A percentile compares a stretch with the other conserved stretches of the same genome.
These are phyloP conservation scores for Avena atlantica DNA, from an alignment of 176 grass and related monocot genomes.

Conservation along the genomic window DNA sequence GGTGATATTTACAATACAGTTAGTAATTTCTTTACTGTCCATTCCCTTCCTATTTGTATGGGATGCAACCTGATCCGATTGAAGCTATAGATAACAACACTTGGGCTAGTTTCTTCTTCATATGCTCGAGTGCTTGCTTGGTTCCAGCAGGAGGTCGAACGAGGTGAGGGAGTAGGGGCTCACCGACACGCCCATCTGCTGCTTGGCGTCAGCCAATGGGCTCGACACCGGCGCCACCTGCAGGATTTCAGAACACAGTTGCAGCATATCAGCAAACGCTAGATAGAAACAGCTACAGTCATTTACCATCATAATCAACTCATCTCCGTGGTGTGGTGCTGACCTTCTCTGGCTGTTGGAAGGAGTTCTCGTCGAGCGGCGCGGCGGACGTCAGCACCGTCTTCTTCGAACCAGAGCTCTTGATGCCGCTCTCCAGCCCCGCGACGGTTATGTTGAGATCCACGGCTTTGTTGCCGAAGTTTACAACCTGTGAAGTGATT, in stretches of 20 bases:
- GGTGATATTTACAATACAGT: not conserved
- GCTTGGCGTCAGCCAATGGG: conserved; percentile 36
- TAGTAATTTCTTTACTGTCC: not conserved
- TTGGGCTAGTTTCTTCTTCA: conserved; percentile 30
- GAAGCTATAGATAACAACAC: not conserved
- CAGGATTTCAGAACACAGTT: not conserved
- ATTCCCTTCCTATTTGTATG: not conserved
- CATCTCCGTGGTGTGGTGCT: not conserved
- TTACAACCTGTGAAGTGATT: conserved; percentile 60
- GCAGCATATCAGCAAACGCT: not conserved
- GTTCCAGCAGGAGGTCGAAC: conserved; percentile 64
- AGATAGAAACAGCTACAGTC: not conserved
- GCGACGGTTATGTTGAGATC: conserved; percentile 60
- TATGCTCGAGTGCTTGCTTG: conserved; percentile 49
- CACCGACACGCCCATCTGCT: conserved; percentile 59
- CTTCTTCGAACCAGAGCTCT: conserved; percentile 53
- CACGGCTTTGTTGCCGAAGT: conserved; percentile 66
- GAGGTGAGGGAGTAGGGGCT: conserved; percentile 63
- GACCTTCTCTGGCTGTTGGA: conserved; percentile 70
- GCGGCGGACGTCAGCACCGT: conserved; percentile 67
- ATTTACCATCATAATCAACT: not conserved
- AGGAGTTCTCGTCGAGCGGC: conserved; percentile 78
- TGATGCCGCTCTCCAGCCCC: conserved; percentile 48
- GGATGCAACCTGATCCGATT: not conserved
- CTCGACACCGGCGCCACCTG: conserved; percentile 60